Conservation (phyloP, 106 monocot genomes). For the Platanthera zijinensis region DNA sequence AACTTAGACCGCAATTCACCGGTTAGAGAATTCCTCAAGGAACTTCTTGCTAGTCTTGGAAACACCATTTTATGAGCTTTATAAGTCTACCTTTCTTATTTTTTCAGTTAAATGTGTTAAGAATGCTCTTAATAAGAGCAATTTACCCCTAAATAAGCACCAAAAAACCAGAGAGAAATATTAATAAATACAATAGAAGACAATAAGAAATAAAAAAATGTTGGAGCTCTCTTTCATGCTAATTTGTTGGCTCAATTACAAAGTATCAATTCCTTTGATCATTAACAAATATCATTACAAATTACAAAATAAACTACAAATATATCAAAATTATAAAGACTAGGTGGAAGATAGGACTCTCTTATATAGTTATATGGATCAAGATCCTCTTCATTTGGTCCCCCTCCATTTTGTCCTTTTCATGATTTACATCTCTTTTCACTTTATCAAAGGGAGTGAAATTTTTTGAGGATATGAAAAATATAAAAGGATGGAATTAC, state of each 20-base stretch:
- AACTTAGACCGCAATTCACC: background rate
- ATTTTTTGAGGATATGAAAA: too few species aligned
- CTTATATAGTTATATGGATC: too few species aligned
- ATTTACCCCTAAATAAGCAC: too few species aligned
- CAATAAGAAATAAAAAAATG: background rate
- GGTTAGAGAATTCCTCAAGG: background rate
- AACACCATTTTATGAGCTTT: background rate
- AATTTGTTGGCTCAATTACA: background rate
- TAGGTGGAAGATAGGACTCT: background rate
- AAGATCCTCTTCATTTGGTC: too few species aligned
- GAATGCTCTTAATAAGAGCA: too few species aligned
- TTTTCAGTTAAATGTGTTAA: too few species aligned
- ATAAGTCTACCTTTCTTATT: too few species aligned
- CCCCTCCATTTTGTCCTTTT: too few species aligned
- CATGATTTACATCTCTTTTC: too few species aligned
- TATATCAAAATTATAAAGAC: background rate
- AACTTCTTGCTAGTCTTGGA: background rate
- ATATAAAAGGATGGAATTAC: too few species aligned
- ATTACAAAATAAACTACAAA: background rate
- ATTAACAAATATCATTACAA: background rate
- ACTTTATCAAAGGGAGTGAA: too few species aligned
- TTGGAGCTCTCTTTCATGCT: background rate
- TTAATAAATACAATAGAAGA: background rate
- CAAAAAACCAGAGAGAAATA: too few species aligned
- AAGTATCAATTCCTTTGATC: background rate